Percentiles rank a stretch among this genome's conserved stretches.
Evolutionary conservation across 2,329 filamentous ascomycete genomes (phyloP).

Genomic region (Lasiodiplodia sp.): DNA sequence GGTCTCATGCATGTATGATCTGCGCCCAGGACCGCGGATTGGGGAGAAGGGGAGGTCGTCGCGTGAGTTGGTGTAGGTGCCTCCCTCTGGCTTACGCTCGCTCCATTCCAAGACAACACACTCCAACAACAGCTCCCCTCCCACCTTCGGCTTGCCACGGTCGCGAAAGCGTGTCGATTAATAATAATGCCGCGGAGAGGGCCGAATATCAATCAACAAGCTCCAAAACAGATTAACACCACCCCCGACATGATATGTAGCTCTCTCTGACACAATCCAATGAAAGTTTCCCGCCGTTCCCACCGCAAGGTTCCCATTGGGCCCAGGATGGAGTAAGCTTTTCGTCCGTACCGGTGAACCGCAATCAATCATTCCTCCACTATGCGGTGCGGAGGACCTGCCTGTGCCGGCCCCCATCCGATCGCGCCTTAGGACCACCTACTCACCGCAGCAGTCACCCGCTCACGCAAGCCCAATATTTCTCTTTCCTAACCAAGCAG

Average conservation of each 20-base stretch:
- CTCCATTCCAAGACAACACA: background rate
- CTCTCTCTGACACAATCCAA: background rate
- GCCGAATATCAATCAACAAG: conserved; percentile 24
- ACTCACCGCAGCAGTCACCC: background rate
- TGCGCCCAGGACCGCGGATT: conserved; percentile 20
- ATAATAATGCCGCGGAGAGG: background rate
- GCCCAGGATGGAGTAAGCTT: conserved; percentile 5
- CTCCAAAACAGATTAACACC: conserved; percentile 1
- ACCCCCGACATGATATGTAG: background rate
- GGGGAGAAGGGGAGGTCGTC: conserved; percentile 1
- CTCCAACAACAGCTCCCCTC: background rate
- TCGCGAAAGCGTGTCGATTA: background rate
- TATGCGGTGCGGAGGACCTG: too few relatives aligned
- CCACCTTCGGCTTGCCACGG: conserved; percentile 1
- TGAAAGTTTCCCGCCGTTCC: background rate
- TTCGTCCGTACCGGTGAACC: background rate
- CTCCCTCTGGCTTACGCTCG: background rate
- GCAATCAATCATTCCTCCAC: background rate
- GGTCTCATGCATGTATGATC: conserved; percentile 24
- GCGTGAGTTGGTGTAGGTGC: background rate
- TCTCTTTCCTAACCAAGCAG: background rate
- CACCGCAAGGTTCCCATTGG: conserved; percentile 2
- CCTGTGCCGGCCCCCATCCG: too few relatives aligned
- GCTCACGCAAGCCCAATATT: background rate
- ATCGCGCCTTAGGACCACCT: background rate